Percentiles rank a stretch among this genome's conserved stretches.
Conservation (phyloP, 2,329 filamentous ascomycete genomes). For the Claviceps fusiformis region DNA sequence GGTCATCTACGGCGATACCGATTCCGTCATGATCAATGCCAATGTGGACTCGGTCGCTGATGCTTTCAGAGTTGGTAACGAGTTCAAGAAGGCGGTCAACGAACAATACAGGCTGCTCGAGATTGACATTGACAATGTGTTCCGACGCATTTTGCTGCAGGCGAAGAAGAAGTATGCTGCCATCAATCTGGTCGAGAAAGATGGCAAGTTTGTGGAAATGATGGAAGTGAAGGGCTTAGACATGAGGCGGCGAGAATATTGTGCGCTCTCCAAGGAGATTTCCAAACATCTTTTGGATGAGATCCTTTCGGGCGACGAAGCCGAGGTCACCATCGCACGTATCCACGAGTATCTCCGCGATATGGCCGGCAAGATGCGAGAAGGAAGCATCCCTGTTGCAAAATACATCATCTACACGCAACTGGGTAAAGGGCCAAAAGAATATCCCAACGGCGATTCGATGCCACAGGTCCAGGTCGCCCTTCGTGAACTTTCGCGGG, state of each 20-base stretch:
- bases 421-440: conserved; percentile 82
- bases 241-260: conserved; percentile 96
- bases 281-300: conserved; percentile 84
- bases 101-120: conserved; percentile 84
- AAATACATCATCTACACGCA: conserved; percentile 99
- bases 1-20: conserved; percentile 97
- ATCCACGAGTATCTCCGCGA: conserved; percentile 90
- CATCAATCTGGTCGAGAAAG: conserved; percentile 79
- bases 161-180: conserved; percentile 99
- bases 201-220: conserved; percentile 84
- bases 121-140: conserved; percentile 97
- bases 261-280: conserved; percentile 86
- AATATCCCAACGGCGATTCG: conserved; percentile 85
- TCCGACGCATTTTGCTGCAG: conserved; percentile 81
- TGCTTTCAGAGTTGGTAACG: conserved; percentile 78
- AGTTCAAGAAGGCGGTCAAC: conserved; percentile 93
- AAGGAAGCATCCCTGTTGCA: conserved; percentile 55
- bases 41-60: conserved; percentile 89
- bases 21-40: conserved; percentile 99
- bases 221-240: conserved; percentile 97
- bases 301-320: conserved; percentile 85
- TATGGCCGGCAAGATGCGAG: conserved; percentile 75
- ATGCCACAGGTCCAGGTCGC: conserved; percentile 98
- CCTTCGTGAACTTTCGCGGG: conserved; percentile 70
- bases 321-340: conserved; percentile 72